phyloP scores from a whole-genome alignment of 2,329 filamentous ascomycete genomes.

The Verticillium dahliae region DNA sequence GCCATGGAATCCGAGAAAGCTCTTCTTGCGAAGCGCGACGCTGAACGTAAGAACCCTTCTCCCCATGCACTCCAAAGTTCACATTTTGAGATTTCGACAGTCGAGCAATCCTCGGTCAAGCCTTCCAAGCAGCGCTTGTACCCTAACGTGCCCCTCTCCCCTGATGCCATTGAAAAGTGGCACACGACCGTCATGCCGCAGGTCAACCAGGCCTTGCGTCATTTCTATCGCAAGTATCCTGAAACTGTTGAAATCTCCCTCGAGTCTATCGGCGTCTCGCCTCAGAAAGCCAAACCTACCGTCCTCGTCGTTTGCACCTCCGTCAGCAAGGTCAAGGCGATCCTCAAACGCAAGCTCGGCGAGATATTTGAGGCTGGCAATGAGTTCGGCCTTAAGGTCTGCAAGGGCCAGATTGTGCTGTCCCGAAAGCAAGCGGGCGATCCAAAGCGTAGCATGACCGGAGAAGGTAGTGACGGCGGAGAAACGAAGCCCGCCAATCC shows the following conservation, averaged over 20 bases:
- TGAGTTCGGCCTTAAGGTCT: conserved; percentile 63
- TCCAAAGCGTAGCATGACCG: conserved; percentile 15
- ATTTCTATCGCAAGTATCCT: conserved; percentile 65
- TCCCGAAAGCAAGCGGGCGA: conserved; percentile 43
- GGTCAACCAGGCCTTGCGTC: conserved; percentile 63
- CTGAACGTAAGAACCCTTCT: background rate
- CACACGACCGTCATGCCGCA: conserved; percentile 65
- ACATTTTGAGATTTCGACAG: background rate
- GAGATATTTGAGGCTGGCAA: conserved; percentile 56
- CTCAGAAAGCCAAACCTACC: conserved; percentile 61
- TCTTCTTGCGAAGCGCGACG: background rate
- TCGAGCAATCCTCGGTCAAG: background rate
- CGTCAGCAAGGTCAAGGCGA: conserved; percentile 63
- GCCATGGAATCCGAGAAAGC: background rate
- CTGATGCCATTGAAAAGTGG: conserved; percentile 64
- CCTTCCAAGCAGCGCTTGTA: conserved; percentile 38
- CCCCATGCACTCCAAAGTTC: background rate
- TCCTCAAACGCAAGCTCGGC: conserved; percentile 62
- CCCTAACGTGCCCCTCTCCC: conserved; percentile 50
- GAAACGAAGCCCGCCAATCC: conserved; percentile 52
- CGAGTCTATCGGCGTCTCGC: conserved; percentile 64
- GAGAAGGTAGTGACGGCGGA: conserved; percentile 28
- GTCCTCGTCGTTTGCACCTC: conserved; percentile 74
- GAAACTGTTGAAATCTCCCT: conserved; percentile 76
- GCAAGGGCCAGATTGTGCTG: conserved; percentile 59